Conservation (phyloP, 176 grass and related monocot genomes). For the Juncus inflexus region DNA sequence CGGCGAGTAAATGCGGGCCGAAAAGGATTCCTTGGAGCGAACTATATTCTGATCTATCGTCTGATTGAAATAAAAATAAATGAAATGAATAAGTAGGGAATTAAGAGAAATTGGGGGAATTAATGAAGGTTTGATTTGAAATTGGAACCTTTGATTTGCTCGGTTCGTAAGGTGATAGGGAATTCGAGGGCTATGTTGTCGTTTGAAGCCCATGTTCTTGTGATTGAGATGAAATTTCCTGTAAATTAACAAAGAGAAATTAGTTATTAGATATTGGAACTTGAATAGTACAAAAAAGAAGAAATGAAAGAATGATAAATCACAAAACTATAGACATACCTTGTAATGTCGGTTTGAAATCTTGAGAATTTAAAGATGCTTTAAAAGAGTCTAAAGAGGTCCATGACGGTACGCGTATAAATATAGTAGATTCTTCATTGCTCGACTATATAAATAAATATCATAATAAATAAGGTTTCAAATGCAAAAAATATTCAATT, state of each 20-base stretch:
- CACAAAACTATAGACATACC: slow-evolving; percentile 39
- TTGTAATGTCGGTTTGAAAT: slow-evolving; percentile 42
- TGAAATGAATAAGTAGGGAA: background rate
- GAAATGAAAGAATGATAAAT: slow-evolving; percentile 4
- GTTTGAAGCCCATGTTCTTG: slow-evolving; percentile 51
- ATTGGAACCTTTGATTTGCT: slow-evolving; percentile 67
- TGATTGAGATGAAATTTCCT: slow-evolving; percentile 67
- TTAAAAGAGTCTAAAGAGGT: slow-evolving; percentile 47
- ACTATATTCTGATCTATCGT: slow-evolving; percentile 59
- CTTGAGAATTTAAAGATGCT: slow-evolving; percentile 53
- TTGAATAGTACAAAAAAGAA: background rate
- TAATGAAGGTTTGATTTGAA: background rate
- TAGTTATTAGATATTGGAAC: background rate
- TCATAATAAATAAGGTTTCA: slow-evolving; percentile 17
- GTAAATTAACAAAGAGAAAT: slow-evolving; percentile 11
- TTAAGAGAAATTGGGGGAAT: no score
- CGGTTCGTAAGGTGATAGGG: slow-evolving; percentile 55
- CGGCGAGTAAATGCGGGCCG: slow-evolving; percentile 80
- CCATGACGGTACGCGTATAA: slow-evolving; percentile 80
- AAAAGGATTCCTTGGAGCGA: slow-evolving; percentile 74
- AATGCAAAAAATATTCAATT: background rate
- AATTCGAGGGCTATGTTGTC: slow-evolving; percentile 51
- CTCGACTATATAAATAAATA: slow-evolving; percentile 32
- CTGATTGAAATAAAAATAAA: slow-evolving; percentile 32
- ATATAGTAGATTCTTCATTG: slow-evolving; percentile 44